Evolutionary conservation across 495 filamentous ascomycete genomes (phyloP).

Genomic region (Tuber brumale): DNA sequence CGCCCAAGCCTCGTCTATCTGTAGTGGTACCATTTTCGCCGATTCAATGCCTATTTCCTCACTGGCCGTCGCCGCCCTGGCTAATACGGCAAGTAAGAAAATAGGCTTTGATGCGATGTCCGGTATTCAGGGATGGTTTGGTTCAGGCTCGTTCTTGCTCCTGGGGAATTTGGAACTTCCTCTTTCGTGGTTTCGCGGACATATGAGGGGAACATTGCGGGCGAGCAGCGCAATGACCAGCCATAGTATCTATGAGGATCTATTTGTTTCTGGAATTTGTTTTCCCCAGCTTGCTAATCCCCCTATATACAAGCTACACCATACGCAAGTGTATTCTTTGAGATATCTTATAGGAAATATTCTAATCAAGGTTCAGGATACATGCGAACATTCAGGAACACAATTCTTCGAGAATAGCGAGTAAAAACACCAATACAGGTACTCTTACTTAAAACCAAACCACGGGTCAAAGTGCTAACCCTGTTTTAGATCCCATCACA

Average conservation of each 20-base stretch:
- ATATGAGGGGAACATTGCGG: not conserved
- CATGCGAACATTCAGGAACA: no score
- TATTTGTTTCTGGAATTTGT: not conserved
- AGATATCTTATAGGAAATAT: not conserved
- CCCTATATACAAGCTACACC: not conserved
- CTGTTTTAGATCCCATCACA: not conserved
- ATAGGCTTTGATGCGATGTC: not conserved
- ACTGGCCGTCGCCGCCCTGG: not conserved
- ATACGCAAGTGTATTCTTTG: not conserved
- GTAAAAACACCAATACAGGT: not conserved
- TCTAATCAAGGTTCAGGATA: not conserved
- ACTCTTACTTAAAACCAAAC: not conserved
- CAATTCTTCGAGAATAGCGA: rapidly evolving
- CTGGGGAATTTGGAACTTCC: not conserved
- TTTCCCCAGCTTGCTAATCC: not conserved
- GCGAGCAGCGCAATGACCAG: not conserved
- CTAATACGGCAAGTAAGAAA: not conserved
- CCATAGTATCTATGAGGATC: not conserved
- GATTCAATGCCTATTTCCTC: not conserved
- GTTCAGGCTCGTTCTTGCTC: not conserved
- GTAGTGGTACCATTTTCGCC: not conserved
- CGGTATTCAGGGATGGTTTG: not conserved
- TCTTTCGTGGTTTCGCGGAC: not conserved
- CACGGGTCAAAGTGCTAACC: not conserved
- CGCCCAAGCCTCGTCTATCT: not conserved